Base-by-base conservation (phyloP, 495 filamentous ascomycete species). In the Aspergillus taichungensis region DNA sequence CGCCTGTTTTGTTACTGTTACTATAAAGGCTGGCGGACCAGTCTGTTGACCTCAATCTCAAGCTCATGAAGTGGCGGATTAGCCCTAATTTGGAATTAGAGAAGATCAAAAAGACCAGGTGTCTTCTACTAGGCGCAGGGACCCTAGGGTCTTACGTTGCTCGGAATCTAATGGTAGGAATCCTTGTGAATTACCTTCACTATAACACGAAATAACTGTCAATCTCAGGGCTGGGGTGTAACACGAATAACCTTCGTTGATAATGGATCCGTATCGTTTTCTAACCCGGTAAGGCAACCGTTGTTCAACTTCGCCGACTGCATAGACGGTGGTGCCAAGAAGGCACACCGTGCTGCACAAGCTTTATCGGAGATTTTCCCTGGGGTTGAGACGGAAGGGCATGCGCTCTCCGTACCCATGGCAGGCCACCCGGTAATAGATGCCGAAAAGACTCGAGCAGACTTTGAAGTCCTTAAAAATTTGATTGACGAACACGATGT, bases 51-150 rank as follows among this genome's bases (percentile, higher is more conserved):
- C 78, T 98, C 39, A 98, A 98, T 56, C 73, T 96, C 47, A 97
- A 96, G 66, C 75, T 98, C 42, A 98, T 98, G 79, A 96, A 95
- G 69, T 98, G 92, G 92, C 81, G 92, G 24, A 86, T 98, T 45
- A 87, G 89, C 13, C 92, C 92, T 6, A 79, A 79, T 36, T 71
- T 98, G 14, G 76, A 97, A 59, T 80, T 98, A 9, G 88, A 94
- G 8, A 80, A 75, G 40, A 86, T 97, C 56, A 96, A 95, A 60
- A 75, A 83, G 36, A 91, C 92, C 6, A 95, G 81, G 52, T 98
- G 92, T 56, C 78, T 98, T 34, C 68, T 98, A 29, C 81, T 98
- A n/a, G 92, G 92, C 14, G 89, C 92, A 9, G 92, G 92, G 14
- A 98, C 92, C 2, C 76, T 98, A 11, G 92, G 92, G 29, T 88